phyloP scores from a whole-genome alignment of 495 filamentous ascomycete species.

The Trichocladium uniseriatum region DNA sequence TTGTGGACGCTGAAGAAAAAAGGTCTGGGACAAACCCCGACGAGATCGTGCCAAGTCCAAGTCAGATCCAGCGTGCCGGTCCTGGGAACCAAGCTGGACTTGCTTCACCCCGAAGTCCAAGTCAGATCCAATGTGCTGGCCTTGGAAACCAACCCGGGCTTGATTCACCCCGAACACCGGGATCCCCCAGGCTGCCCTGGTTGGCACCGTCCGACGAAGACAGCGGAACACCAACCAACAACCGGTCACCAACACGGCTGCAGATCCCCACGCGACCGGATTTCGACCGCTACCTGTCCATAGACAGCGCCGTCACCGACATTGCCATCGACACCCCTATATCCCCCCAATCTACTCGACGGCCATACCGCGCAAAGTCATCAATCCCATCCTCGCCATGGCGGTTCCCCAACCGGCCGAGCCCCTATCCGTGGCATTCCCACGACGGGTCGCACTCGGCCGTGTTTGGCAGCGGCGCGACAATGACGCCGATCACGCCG shows the following conservation, averaged over 20 bases:
- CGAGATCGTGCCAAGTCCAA: no score
- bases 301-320: slow-evolving; percentile 17
- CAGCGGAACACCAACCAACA: neutral
- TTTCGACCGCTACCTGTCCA: slow-evolving; percentile 2
- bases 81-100: no score
- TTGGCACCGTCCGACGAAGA: neutral
- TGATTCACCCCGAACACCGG: neutral
- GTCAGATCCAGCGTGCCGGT: no score
- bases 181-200: slow-evolving; percentile 10
- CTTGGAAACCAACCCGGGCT: neutral
- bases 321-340: slow-evolving; percentile 12
- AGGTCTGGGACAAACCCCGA: no score
- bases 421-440: slow-evolving; percentile 15
- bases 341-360: neutral
- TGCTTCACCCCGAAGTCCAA: no score
- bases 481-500: slow-evolving; percentile 26
- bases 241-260: slow-evolving; percentile 10
- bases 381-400: slow-evolving; percentile 17
- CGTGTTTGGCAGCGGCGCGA: slow-evolving; percentile 18
- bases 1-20: no score
- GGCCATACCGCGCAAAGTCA: slow-evolving; percentile 5
- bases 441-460: slow-evolving; percentile 9
- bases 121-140: neutral
- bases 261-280: slow-evolving; percentile 9
- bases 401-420: slow-evolving; percentile 14